phyloP scores from a whole-genome alignment of 805 yeast genomes.

The Yarrowia yakushimensis region DNA sequence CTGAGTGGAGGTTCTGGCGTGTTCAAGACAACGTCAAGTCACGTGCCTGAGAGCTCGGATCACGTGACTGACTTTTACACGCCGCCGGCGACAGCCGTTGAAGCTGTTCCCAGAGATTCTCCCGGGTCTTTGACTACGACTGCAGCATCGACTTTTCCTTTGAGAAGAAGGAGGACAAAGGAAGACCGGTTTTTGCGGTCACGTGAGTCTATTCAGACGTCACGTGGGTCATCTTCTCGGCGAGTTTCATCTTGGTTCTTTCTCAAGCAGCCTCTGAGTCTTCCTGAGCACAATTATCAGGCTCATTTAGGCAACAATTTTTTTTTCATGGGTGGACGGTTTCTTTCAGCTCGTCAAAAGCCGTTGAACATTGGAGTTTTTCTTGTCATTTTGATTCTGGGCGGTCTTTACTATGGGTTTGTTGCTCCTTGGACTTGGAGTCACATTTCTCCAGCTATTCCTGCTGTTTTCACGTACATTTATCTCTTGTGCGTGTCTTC shows the following conservation, averaged over 20 bases:
- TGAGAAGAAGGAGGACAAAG: neutral
- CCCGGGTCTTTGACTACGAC: neutral
- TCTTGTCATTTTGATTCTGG: conserved; percentile 42
- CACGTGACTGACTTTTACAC: neutral
- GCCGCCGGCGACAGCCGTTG: neutral
- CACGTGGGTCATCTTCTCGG: neutral
- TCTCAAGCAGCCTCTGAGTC: neutral
- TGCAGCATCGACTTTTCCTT: neutral
- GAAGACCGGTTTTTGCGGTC: neutral
- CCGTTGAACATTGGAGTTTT: conserved; percentile 45
- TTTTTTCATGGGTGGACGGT: conserved; percentile 64
- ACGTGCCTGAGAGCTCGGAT: neutral
- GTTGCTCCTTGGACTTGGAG: conserved; percentile 54
- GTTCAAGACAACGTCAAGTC: neutral
- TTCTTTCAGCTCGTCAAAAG: conserved; percentile 43
- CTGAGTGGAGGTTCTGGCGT: neutral
- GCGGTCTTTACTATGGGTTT: conserved; percentile 53
- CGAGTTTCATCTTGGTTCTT: neutral
- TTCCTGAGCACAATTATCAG: neutral
- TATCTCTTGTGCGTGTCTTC: conserved; percentile 51
- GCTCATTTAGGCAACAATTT: conserved; percentile 29
- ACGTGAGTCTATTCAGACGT: neutral
- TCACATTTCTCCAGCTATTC: conserved; percentile 52
- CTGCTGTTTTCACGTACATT: conserved; percentile 54
- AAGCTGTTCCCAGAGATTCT: neutral